Evolutionary conservation across 345 rosid genomes (phyloP).

Genomic region (Physaria fendleri): DNA sequence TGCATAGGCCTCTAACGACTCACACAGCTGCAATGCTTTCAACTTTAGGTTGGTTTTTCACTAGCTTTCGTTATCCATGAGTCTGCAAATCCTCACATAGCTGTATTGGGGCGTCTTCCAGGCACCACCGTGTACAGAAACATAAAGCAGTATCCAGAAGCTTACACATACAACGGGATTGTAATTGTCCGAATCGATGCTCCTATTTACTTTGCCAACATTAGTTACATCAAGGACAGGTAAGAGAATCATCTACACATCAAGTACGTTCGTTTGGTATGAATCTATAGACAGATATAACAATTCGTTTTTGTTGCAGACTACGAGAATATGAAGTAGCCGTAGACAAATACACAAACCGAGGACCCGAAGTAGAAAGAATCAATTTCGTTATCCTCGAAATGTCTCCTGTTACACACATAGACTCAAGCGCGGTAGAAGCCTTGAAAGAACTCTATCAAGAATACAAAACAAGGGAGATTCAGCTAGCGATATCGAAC

Average conservation of each 20-base stretch:
- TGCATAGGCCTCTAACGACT: neutral
- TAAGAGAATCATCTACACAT: conserved; percentile 18
- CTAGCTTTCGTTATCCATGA: conserved; percentile 98
- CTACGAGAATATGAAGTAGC: conserved; percentile 82
- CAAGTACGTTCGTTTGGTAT: conserved; percentile 3
- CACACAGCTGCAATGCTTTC: conserved; percentile 13
- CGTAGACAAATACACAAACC: conserved; percentile 59
- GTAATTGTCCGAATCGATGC: conserved; percentile 91
- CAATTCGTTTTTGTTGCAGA: conserved; percentile 36
- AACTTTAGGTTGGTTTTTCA: conserved; percentile 78
- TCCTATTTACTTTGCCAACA: conserved; percentile 96
- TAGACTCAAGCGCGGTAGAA: conserved; percentile 90
- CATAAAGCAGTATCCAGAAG: conserved; percentile 84
- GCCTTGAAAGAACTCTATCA: conserved; percentile 87
- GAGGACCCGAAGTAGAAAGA: conserved; percentile 85
- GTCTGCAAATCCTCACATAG: conserved; percentile 99
- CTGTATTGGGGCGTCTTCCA: conserved; percentile 97
- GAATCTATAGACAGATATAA: conserved; percentile 9
- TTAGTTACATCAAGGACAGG: conserved; percentile 92
- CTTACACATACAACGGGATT: conserved; percentile 87
- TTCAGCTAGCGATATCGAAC: conserved; percentile 86
- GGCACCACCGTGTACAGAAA: conserved; percentile 98
- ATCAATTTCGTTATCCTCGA: conserved; percentile 80
- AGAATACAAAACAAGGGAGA: conserved; percentile 75
- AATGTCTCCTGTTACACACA: conserved; percentile 89